Evolutionary conservation across 2,329 filamentous ascomycete species (phyloP).

Genomic region (Aspergillus glaucus): DNA sequence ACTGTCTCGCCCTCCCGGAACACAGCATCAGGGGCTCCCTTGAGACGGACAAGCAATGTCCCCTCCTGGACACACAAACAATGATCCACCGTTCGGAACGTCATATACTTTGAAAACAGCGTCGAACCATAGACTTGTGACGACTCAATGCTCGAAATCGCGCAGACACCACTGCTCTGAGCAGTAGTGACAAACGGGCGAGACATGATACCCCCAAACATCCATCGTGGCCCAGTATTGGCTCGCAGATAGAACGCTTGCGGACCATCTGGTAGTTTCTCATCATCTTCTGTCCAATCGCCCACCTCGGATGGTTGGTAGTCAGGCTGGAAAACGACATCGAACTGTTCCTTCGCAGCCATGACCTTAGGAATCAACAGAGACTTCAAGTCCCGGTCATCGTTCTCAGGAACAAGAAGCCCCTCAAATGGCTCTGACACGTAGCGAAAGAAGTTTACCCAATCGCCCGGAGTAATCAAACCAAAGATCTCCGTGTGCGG

Average conservation of each 20-base stretch:
- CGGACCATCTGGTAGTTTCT: slow-evolving; percentile 14
- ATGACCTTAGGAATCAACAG: slow-evolving; percentile 51
- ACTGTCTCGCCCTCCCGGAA: slow-evolving; percentile 46
- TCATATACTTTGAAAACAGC: slow-evolving; percentile 33
- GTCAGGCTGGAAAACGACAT: slow-evolving; percentile 49
- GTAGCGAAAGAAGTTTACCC: slow-evolving; percentile 57
- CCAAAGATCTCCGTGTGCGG: slow-evolving; percentile 51
- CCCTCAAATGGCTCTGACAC: slow-evolving; percentile 49
- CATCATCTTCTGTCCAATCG: slow-evolving; percentile 20
- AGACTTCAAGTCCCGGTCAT: slow-evolving; percentile 47
- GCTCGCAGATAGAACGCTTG: slow-evolving; percentile 48
- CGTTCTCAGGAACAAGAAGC: slow-evolving; percentile 45
- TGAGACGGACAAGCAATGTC: slow-evolving; percentile 36
- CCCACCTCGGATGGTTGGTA: slow-evolving; percentile 40
- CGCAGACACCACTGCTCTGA: slow-evolving; percentile 46
- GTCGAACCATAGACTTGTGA: slow-evolving; percentile 30
- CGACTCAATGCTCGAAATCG: slow-evolving; percentile 49
- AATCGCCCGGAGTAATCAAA: slow-evolving; percentile 52
- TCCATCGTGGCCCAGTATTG: slow-evolving; percentile 36
- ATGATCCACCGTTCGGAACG: slow-evolving; percentile 47
- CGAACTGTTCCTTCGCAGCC: slow-evolving; percentile 50
- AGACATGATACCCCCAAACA: slow-evolving; percentile 29
- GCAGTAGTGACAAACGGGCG: slow-evolving; percentile 44
- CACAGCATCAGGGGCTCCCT: slow-evolving; percentile 25
- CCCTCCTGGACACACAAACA: slow-evolving; percentile 48